Base-by-base conservation (phyloP, 2,329 filamentous ascomycete species). In the Tympanopsis confertula region DNA sequence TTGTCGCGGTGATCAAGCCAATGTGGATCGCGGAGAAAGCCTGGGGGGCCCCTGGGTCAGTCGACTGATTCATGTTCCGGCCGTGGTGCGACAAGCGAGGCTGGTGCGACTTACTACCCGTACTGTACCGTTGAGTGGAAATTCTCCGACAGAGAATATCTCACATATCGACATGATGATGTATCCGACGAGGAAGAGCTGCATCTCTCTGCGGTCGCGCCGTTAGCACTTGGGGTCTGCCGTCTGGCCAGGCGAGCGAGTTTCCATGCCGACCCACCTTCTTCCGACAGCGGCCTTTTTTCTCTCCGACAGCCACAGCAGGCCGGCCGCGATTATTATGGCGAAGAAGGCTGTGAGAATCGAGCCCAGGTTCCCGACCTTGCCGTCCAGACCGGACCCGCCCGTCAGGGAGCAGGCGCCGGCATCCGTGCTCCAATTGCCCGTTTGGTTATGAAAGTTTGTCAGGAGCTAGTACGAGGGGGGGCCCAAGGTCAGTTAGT, bases 251-350 rank as follows among this genome's bases (percentile, higher is more conserved):
- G n/a, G 10, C 10, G 24, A 10, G 24, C 10, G n/a, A 10, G 24
- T n/a, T n/a, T 10, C n/a, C 10, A n/a, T 10, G 24, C 24, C 22
- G 15, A 50, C 70, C 43, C 63, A 93, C 87, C 87, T 84, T 65
- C 91, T 72, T 42, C 91, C 91, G 35, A 98, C 91, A 39, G 91
- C 91, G 39, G 91, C 91, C 59, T 83, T 80, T 65, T 98, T 96
- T 56, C 74, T 76, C 51, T 96, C 84, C 15, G 91, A 94, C 47
- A 77, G 72, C 62, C 82, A 74, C 57, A 96, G 51, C 41, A 98
- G 66, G 48, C 81, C 78, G 10, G 64, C 53, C 4, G 82, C 68
- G 5, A 73, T 63, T 17, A 74, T 51, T 48, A 98, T 88, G 30
- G 88, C 86, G 45, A 94, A 56, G 44, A 70, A 86, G 44, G 76